Evolutionary conservation across 495 filamentous ascomycete genomes (phyloP).

Genomic region (Pyrenopolyporus hunteri): DNA sequence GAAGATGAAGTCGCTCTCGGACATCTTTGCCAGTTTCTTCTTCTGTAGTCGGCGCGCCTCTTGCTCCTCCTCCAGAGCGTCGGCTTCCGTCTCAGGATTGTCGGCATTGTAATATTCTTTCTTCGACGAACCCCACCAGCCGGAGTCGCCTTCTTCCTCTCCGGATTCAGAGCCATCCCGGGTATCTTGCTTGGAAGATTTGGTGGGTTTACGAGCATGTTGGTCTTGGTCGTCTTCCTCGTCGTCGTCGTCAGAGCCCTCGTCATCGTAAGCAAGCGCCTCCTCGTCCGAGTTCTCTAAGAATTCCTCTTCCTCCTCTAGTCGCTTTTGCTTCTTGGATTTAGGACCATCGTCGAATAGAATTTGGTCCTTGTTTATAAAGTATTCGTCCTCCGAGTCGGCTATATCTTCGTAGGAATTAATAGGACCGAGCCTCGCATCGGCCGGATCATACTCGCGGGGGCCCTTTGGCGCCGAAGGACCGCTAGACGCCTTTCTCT

Average conservation of each 20-base stretch:
- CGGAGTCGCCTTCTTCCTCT: conserved; percentile 69
- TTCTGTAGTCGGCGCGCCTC: conserved; percentile 87
- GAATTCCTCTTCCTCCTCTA: conserved; percentile 64
- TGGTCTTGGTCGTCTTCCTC: conserved; percentile 47
- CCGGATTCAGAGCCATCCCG: conserved; percentile 52
- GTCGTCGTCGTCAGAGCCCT: conserved; percentile 60
- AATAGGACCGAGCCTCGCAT: conserved; percentile 63
- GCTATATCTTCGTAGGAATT: conserved; percentile 83
- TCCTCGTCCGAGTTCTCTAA: conserved; percentile 86
- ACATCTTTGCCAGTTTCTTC: conserved; percentile 84
- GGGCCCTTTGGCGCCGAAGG: conserved; percentile 47
- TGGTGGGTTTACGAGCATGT: conserved; percentile 22
- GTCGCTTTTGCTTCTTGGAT: conserved; percentile 73
- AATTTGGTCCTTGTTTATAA: conserved; percentile 80
- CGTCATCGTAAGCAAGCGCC: conserved; percentile 69
- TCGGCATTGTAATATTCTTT: conserved; percentile 94
- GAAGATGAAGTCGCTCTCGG: conserved; percentile 89
- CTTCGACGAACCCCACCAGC: conserved; percentile 84
- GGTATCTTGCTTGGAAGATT: conserved; percentile 20
- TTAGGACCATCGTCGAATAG: conserved; percentile 80
- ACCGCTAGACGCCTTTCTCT: conserved; percentile 72
- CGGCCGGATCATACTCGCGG: conserved; percentile 57
- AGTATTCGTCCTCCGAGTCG: conserved; percentile 92
- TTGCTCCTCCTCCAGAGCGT: conserved; percentile 89
- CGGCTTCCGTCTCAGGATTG: conserved; percentile 85